Evolutionary conservation across 306 rosid genomes (phyloP).

Genomic region (Fragaria nilgerrensis): DNA sequence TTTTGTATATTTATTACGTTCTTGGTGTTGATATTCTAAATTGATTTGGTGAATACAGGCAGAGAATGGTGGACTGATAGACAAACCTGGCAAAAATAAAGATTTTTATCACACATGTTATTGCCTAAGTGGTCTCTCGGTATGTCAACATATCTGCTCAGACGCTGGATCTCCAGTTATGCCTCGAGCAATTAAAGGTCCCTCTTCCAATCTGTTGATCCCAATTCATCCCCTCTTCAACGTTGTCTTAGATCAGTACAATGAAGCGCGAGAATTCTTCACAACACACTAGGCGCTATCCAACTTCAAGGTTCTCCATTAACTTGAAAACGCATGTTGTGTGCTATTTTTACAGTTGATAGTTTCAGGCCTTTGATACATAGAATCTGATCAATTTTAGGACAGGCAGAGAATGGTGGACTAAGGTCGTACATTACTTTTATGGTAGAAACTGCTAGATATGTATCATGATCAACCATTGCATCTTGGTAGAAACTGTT

Average conservation of each 20-base stretch:
- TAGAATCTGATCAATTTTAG: not conserved
- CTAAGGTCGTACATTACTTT: too few species aligned
- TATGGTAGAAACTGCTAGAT: too few species aligned
- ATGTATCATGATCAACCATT: too few species aligned
- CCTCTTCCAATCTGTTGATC: constrained; percentile 46
- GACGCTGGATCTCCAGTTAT: constrained; percentile 56
- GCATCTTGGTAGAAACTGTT: too few species aligned
- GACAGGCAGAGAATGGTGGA: too few species aligned
- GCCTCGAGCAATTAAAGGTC: constrained; percentile 56
- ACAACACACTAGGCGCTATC: constrained; percentile 26
- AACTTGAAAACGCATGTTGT: not conserved
- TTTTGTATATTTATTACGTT: not conserved
- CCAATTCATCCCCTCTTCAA: constrained; percentile 83
- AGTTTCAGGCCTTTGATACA: not conserved
- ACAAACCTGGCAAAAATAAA: constrained; percentile 75
- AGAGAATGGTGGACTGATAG: constrained; percentile 73
- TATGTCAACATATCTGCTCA: constrained; percentile 70
- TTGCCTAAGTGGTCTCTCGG: constrained; percentile 85
- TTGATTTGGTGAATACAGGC: constrained; percentile 47
- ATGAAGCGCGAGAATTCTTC: constrained; percentile 70
- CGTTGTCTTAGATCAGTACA: constrained; percentile 58
- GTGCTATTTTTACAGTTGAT: not conserved
- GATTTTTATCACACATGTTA: constrained; percentile 92
- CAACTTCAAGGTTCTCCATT: not conserved
- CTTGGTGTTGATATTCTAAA: not conserved